Percentiles rank a stretch among this genome's conserved stretches.
Conservation (phyloP, 352 stramenopile genomes). For the Phytophthora uliginosa region DNA sequence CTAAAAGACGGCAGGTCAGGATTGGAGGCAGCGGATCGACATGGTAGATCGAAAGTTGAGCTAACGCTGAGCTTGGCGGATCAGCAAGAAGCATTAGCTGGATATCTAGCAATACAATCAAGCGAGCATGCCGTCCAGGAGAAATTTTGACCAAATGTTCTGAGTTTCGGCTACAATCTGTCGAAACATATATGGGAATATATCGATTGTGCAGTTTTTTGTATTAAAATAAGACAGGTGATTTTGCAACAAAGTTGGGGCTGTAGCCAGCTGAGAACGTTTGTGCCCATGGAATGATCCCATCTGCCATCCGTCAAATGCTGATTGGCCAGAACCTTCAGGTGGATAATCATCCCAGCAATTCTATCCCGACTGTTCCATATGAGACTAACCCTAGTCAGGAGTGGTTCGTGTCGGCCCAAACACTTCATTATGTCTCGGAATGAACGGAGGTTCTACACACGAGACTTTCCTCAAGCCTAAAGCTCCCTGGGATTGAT, state of each 20-base stretch:
- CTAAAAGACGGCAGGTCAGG: too few species aligned
- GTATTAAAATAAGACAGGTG: slow-evolving; percentile 2
- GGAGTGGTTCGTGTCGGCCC: slow-evolving; percentile 23
- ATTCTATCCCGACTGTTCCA: slow-evolving; percentile 13
- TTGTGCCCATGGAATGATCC: slow-evolving; percentile 22
- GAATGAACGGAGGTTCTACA: slow-evolving; percentile 34
- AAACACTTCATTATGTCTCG: slow-evolving; percentile 39
- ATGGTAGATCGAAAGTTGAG: too few species aligned
- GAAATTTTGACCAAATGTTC: too few species aligned
- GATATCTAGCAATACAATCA: too few species aligned
- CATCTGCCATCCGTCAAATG: slow-evolving; percentile 14
- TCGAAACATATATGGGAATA: too few species aligned
- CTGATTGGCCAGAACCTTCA: slow-evolving; percentile 10
- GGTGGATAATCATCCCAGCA: slow-evolving; percentile 2
- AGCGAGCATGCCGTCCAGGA: too few species aligned
- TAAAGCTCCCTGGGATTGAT: slow-evolving; percentile 22
- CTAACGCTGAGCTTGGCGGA: too few species aligned
- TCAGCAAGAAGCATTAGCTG: too few species aligned
- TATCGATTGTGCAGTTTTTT: too few species aligned
- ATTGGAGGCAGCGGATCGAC: too few species aligned
- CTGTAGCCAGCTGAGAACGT: slow-evolving; percentile 24
- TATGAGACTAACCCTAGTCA: slow-evolving; percentile 21
- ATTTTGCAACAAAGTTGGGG: slow-evolving; percentile 20
- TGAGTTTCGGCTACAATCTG: too few species aligned
- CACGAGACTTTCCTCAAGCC: slow-evolving; percentile 43